Evolutionary conservation across 2,329 filamentous ascomycete genomes (phyloP).

Genomic region (Aspergillus oerlinghausenensis): DNA sequence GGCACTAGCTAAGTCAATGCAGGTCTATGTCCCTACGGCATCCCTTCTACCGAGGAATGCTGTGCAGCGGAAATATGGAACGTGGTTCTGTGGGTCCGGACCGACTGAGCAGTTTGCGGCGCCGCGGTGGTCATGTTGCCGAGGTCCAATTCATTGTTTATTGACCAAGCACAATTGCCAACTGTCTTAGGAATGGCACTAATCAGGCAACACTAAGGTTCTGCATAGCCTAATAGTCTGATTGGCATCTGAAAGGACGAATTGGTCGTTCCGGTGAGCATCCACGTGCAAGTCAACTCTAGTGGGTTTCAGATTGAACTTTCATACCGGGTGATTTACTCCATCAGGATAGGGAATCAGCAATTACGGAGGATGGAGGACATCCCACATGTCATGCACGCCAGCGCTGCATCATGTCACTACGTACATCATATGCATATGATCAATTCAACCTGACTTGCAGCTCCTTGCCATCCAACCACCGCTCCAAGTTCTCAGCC

Average conservation of each 20-base stretch:
- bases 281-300: background rate
- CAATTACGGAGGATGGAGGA: background rate
- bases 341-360: background rate
- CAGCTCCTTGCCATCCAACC: slow-evolving; percentile 55
- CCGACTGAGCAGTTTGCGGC: background rate
- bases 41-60: background rate
- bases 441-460: slow-evolving; percentile 26
- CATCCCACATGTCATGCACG: background rate
- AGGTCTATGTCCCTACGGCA: too few relatives aligned
- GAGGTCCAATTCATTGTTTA: background rate
- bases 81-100: background rate
- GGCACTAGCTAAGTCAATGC: background rate
- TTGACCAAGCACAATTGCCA: too few relatives aligned
- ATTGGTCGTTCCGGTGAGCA: background rate
- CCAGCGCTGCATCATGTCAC: background rate
- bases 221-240: background rate
- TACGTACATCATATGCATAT: background rate
- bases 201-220: background rate
- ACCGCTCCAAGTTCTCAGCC: slow-evolving; percentile 61
- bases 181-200: background rate
- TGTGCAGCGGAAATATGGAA: background rate
- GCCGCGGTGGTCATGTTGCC: background rate
- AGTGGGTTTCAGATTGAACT: background rate
- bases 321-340: background rate
- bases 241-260: background rate